Conservation (phyloP, 192 early-diverging fungal genomes). For the Dimargaris verticillata region DNA sequence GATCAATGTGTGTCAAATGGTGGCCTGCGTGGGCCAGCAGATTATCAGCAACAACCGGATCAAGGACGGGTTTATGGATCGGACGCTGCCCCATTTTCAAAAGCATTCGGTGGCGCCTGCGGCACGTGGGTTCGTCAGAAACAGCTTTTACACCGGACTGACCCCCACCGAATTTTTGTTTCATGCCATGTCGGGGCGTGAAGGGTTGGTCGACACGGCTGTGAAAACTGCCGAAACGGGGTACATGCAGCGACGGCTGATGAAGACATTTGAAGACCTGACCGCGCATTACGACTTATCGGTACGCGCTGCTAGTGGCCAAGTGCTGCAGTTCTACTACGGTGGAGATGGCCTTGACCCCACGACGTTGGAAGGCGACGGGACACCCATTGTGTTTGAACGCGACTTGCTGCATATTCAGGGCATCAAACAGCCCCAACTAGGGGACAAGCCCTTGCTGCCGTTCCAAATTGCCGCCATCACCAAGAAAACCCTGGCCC, state of each 20-base stretch:
- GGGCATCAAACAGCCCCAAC: not conserved
- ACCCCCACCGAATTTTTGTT: constrained; percentile 95
- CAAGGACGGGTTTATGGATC: constrained; percentile 90
- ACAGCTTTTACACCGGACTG: constrained; percentile 92
- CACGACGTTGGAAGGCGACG: constrained; percentile 75
- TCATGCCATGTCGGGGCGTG: constrained; percentile 98
- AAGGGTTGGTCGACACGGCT: constrained; percentile 98
- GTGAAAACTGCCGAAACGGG: constrained; percentile 99
- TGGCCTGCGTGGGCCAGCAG: constrained; percentile 99
- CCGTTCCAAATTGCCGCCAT: constrained; percentile 17
- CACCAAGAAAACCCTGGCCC: not conserved
- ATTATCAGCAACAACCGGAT: constrained; percentile 95
- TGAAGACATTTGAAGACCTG: constrained; percentile 96
- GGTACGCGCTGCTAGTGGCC: constrained; percentile 81
- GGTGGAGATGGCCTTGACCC: constrained; percentile 95
- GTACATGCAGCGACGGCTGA: constrained; percentile 91
- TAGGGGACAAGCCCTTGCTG: not conserved
- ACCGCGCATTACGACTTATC: constrained; percentile 88
- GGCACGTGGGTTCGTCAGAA: constrained; percentile 95
- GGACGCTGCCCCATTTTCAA: constrained; percentile 90
- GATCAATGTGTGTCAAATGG: constrained; percentile 99
- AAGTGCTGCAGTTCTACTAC: constrained; percentile 85
- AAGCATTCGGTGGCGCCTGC: constrained; percentile 83
- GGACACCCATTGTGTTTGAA: constrained; percentile 72
- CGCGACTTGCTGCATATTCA: constrained; percentile 55